phyloP scores from a whole-genome alignment of 108 stramenopile species.

The Aurantiochytrium sp. region DNA sequence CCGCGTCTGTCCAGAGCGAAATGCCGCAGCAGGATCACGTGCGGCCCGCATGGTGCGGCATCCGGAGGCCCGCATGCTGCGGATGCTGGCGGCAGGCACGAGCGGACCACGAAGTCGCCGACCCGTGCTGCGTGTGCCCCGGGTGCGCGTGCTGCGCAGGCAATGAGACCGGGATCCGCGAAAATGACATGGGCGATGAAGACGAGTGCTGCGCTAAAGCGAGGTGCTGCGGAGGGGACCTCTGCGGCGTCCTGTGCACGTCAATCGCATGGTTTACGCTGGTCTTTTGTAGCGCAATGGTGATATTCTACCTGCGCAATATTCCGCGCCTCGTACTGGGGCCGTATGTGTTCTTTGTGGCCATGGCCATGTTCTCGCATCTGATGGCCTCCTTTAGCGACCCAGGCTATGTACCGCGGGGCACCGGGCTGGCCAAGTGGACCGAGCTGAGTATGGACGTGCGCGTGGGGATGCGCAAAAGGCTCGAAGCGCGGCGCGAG shows the following conservation, averaged over 20 bases:
- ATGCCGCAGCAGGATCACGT: no score
- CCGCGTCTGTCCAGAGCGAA: no score
- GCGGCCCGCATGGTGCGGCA: no score
- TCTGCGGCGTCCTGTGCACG: constrained; percentile 1
- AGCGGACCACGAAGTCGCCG: neutral
- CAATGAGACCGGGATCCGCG: neutral
- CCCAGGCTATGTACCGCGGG: neutral
- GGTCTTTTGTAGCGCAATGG: neutral
- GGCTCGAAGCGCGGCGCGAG: neutral
- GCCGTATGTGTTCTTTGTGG: neutral
- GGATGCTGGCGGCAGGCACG: no score
- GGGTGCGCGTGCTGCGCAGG: neutral
- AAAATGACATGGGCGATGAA: neutral
- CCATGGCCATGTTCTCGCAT: neutral
- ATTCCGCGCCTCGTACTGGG: neutral
- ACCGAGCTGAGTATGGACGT: neutral
- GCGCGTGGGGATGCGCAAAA: neutral
- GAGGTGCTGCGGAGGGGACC: neutral
- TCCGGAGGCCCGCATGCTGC: no score
- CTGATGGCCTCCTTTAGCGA: neutral
- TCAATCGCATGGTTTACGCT: neutral
- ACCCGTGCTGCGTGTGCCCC: neutral
- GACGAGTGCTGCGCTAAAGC: neutral
- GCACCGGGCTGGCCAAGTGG: neutral
- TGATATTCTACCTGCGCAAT: neutral